Evolutionary conservation across 148 eudicot species (phyloP), one percentile per base, ranked within the genome.

Genomic region (Rhododendron vialii): DNA sequence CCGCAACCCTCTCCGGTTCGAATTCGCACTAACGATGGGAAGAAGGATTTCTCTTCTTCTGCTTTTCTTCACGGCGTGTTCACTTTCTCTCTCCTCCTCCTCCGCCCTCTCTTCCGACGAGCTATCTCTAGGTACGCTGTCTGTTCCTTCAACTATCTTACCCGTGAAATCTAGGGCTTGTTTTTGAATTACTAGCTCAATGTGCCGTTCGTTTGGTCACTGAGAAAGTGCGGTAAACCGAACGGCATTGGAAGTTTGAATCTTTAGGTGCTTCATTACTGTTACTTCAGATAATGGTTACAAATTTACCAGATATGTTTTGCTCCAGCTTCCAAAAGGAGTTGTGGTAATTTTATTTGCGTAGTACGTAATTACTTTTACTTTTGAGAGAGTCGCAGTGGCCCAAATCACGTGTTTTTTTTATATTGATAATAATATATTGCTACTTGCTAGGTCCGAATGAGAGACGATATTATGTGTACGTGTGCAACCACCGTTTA

Each of bases 51-150:
- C 33, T 26, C 74, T 84, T 47, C 50, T 87, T 17, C 82, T 57
- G 41, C 76, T 91, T n/a, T 45, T 89, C 67, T 67, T 90, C 77
- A 41, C 87, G 65, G 75, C 59, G 17, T 59, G 78, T 17, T 12
- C 88, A 53, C 38, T 69, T 35, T 84, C 75, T 48, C 50, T 36
- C 18, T 28, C 59, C 1, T 53, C 76, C 5, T 18, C 73, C 38
- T 0, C 63, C 22, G 84, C 53, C 71, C 71, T 65, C 30, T 65
- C 71, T 71, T 82, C 63, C 38, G 85, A 88, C 1, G 83, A 86
- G 45, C 78, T 90, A 75, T 73, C 88, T 69, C 59, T 92, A 85
- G 95, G 95, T 93, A 87, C 51, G 57, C 6, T 81, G 77, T n/a
- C 11, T 76, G 3, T 48, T 26, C 50, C 17, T 24, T 9, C 78